Conservation (phyloP, 2,329 filamentous ascomycete genomes). For the Fusarium xyrophilum region DNA sequence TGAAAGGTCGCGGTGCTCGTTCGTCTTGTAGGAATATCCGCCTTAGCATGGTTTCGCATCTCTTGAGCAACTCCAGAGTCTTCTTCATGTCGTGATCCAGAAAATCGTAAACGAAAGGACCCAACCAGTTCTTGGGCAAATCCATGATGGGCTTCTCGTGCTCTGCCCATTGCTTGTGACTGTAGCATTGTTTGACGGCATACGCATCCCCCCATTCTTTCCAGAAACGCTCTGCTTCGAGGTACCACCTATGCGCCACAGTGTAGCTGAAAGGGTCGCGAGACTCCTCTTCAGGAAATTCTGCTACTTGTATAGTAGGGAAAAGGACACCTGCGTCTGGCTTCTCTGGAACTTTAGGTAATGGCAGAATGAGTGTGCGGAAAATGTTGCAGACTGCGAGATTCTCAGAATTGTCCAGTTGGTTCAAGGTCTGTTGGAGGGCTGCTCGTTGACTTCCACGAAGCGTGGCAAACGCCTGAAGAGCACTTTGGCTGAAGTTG, state of each 20-base stretch:
- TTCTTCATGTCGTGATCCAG: slow-evolving; percentile 39
- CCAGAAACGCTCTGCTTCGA: slow-evolving; percentile 30
- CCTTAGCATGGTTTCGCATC: slow-evolving; percentile 17
- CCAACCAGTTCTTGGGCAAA: slow-evolving; percentile 37
- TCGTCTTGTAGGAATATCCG: slow-evolving; percentile 12
- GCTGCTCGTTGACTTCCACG: slow-evolving; percentile 55
- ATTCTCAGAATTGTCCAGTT: slow-evolving; percentile 50
- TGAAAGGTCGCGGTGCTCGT: slow-evolving; percentile 27
- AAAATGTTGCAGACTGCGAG: slow-evolving; percentile 46
- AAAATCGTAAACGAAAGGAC: slow-evolving; percentile 28
- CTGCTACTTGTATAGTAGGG: slow-evolving; percentile 24
- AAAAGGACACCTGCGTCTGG: slow-evolving; percentile 37
- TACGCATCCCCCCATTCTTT: slow-evolving; percentile 22
- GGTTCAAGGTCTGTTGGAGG: slow-evolving; percentile 52
- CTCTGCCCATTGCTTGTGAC: not conserved
- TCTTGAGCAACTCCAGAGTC: slow-evolving; percentile 16
- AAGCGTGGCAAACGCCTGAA: slow-evolving; percentile 44
- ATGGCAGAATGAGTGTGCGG: slow-evolving; percentile 49
- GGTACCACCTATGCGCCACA: slow-evolving; percentile 36
- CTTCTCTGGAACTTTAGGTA: slow-evolving; percentile 11
- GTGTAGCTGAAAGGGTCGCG: slow-evolving; percentile 42
- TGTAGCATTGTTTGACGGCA: slow-evolving; percentile 27
- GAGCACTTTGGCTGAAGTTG: not conserved
- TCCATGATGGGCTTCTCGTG: slow-evolving; percentile 33
- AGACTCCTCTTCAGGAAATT: slow-evolving; percentile 35